Evolutionary conservation across 2,329 filamentous ascomycete species (phyloP).

Genomic region (Pestalotiopsis sp.): DNA sequence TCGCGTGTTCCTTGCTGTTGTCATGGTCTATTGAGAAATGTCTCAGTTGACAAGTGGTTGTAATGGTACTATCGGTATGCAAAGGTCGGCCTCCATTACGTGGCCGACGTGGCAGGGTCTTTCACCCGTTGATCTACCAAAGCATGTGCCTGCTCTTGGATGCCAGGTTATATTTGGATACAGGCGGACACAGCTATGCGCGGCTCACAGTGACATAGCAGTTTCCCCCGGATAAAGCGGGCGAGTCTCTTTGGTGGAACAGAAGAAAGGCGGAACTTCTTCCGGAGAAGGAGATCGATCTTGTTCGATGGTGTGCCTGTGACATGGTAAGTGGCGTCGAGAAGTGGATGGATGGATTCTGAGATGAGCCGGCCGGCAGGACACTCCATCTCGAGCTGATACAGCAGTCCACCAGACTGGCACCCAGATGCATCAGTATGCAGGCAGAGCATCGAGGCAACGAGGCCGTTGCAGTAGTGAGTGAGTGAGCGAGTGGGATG

Average conservation of each 20-base stretch:
- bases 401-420: background rate
- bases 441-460: background rate
- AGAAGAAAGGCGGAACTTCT: background rate
- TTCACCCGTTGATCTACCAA: background rate
- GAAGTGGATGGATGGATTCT: too few relatives aligned
- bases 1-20: background rate
- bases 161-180: background rate
- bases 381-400: background rate
- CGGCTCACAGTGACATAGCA: background rate
- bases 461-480: background rate
- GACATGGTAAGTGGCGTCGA: too few relatives aligned
- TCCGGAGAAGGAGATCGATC: background rate
- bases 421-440: background rate
- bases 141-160: background rate
- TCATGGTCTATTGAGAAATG: background rate
- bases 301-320: too few relatives aligned
- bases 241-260: background rate
- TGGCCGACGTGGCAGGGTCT: background rate
- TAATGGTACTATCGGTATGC: background rate
- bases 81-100: background rate
- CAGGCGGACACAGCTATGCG: background rate
- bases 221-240: background rate
- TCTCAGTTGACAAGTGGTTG: background rate
- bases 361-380: too few relatives aligned
- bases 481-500: background rate